A percentile compares a stretch with the other conserved stretches of the same genome.
Evolutionary conservation across 192 early-diverging fungal species (phyloP).

Genomic region (Entomortierella lignicola): DNA sequence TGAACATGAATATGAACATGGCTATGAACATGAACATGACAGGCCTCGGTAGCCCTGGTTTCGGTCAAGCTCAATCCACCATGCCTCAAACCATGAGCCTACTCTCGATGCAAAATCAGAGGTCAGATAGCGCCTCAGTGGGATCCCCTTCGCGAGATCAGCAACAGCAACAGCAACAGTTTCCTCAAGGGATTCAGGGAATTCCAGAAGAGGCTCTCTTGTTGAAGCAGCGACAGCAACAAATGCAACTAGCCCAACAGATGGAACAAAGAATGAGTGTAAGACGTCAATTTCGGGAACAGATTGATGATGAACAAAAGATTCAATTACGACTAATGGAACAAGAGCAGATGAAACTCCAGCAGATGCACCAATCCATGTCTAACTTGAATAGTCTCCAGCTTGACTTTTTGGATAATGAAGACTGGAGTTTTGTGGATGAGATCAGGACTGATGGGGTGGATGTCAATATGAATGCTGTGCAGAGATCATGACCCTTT

Average conservation of each 20-base stretch:
- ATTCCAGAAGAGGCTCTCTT: neutral
- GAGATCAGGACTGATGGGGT: slow-evolving; percentile 29
- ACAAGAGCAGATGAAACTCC: slow-evolving; percentile 49
- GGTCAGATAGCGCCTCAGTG: neutral
- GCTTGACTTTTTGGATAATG: slow-evolving; percentile 48
- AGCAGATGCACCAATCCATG: slow-evolving; percentile 32
- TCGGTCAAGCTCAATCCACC: slow-evolving; percentile 10
- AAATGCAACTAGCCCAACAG: slow-evolving; percentile 37
- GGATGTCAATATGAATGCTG: slow-evolving; percentile 13
- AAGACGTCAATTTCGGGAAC: slow-evolving; percentile 29
- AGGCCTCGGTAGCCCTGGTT: slow-evolving; percentile 4
- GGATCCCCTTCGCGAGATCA: neutral
- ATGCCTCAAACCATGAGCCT: slow-evolving; percentile 43
- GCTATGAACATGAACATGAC: slow-evolving; percentile 24
- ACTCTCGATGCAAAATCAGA: slow-evolving; percentile 26
- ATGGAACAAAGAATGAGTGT: slow-evolving; percentile 33
- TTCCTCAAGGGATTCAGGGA: neutral
- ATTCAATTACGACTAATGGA: slow-evolving; percentile 44
- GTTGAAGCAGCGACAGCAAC: slow-evolving; percentile 26
- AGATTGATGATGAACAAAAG: slow-evolving; percentile 36
- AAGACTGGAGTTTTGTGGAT: slow-evolving; percentile 52
- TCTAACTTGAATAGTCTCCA: slow-evolving; percentile 26
- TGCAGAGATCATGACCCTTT: slow-evolving; percentile 26
- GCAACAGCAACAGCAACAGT: slow-evolving; percentile 16
- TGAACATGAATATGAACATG: slow-evolving; percentile 23